Evolutionary conservation across 345 rosid genomes (phyloP), one percentile per base, ranked within the genome.

Genomic region (Bruguiera gymnorhiza): DNA sequence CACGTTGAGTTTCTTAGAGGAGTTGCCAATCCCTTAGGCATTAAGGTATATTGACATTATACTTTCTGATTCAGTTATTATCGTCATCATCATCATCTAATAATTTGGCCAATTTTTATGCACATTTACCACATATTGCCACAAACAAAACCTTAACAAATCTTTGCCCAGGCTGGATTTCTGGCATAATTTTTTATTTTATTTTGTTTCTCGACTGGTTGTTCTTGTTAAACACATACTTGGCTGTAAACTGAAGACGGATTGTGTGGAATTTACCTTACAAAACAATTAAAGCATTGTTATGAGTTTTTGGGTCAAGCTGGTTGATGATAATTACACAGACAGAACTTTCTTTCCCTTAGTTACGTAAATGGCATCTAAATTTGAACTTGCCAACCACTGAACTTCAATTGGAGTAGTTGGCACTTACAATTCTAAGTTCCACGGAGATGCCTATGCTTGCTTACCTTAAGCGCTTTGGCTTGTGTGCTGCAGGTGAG

Each of bases 401-500:
- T 53, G 2, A 23, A 48, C 51, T 50, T 48, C 46, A 60, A n/a
- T 48, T 54, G 57, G 20, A 43, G 18, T 4, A 15, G 56, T 1
- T 13, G 57, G 27, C 10, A 8, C 8, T 29, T 13, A 11, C 60
- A 43, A 18, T 15, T 55, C 43, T 11, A 20, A 32, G 24, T 32
- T 23, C 34, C 31, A n/a, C 26, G 20, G 26, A 18, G 23, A 18
- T 55, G 62, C n/a, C 30, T 55, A 1, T 13, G 30, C 24, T 8
- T 10, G 60, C 29, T 4, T 72, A 48, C 65, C 66, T 34, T 34
- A 23, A 57, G 24, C 9, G 6, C 6, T 50, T 66, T 19, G 18
- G 37, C 50, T 39, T 67, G 0, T 67, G 11, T 61, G 62, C 54
- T 67, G n/a, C 80, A 91, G 96, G 97, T 89, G 70, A 92, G 97